Conservation (phyloP, 768 basidiomycete genomes). For the Daedaleopsis nitida region DNA sequence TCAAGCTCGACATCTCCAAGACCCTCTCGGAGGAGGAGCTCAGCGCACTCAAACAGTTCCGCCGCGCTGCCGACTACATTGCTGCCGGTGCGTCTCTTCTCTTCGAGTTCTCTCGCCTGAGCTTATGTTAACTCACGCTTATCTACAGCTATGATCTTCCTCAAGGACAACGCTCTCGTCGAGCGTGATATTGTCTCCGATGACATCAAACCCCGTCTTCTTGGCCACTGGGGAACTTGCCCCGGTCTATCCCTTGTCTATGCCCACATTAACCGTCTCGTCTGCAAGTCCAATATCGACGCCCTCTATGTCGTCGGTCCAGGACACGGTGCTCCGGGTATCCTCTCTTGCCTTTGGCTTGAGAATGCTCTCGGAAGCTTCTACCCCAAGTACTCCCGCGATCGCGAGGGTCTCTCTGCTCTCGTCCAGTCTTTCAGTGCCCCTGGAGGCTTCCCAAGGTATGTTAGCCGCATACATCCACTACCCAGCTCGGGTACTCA, state of each 20-base stretch:
- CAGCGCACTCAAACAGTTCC: slow-evolving; percentile 51
- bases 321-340: slow-evolving; percentile 86
- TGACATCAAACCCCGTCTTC: slow-evolving; percentile 78
- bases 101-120: background rate
- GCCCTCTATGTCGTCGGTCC: slow-evolving; percentile 82
- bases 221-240: slow-evolving; percentile 87
- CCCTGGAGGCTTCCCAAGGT: slow-evolving; percentile 85
- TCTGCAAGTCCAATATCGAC: slow-evolving; percentile 60
- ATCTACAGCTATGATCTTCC: slow-evolving; percentile 77
- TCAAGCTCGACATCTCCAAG: slow-evolving; percentile 48
- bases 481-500: slow-evolving; percentile 2
- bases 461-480: slow-evolving; percentile 23
- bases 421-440: slow-evolving; percentile 77
- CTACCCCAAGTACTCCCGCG: slow-evolving; percentile 57
- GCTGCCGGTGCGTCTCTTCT: slow-evolving; percentile 54
- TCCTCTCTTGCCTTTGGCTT: slow-evolving; percentile 85
- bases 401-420: slow-evolving; percentile 58
- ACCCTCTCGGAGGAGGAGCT: slow-evolving; percentile 55
- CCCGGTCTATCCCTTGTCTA: slow-evolving; percentile 73
- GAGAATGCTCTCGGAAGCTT: slow-evolving; percentile 72
- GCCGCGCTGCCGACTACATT: slow-evolving; percentile 68
- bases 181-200: slow-evolving; percentile 58
- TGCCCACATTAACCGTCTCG: slow-evolving; percentile 48
- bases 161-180: slow-evolving; percentile 71
- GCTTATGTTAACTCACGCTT: slow-evolving; percentile 2